Evolutionary conservation across 257 asterid species (phyloP).

Genomic region (Capsicum pubescens): DNA sequence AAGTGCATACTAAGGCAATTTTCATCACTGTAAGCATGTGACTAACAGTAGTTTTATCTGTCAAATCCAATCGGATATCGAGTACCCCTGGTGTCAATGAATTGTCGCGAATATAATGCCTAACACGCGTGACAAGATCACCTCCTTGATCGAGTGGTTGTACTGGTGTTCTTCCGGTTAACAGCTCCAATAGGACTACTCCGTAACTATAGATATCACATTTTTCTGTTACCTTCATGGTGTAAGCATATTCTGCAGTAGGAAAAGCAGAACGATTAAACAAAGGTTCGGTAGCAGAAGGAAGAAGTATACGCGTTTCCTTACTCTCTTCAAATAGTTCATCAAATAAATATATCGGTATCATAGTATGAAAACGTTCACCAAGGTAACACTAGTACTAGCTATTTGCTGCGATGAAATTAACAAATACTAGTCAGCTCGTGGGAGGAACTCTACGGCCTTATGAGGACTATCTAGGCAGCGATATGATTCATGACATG

Average conservation of each 20-base stretch:
- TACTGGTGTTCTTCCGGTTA: constrained; percentile 58
- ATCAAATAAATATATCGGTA: neutral
- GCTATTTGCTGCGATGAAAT: neutral
- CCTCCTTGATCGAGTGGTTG: constrained; percentile 75
- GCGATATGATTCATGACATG: neutral
- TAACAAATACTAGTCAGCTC: neutral
- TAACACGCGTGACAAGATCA: constrained; percentile 72
- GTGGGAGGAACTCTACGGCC: neutral
- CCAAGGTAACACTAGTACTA: neutral
- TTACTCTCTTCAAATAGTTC: neutral
- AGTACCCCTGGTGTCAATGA: constrained; percentile 68
- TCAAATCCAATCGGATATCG: constrained; percentile 60
- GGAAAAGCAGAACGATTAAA: neutral
- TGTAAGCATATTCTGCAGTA: constrained; percentile 62
- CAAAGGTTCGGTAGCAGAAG: neutral
- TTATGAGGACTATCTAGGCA: neutral
- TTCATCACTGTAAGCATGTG: constrained; percentile 80
- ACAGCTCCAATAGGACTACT: constrained; percentile 61
- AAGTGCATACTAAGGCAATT: constrained; percentile 78
- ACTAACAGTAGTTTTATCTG: constrained; percentile 49
- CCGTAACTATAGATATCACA: constrained; percentile 65
- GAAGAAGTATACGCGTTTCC: neutral
- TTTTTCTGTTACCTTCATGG: constrained; percentile 63
- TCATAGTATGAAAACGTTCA: neutral
- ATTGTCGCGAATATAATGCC: constrained; percentile 58